A percentile compares a stretch with the other conserved stretches of the same genome.
Evolutionary conservation across 805 yeast genomes (phyloP).

Genomic region (Ogataea chonburiensis): DNA sequence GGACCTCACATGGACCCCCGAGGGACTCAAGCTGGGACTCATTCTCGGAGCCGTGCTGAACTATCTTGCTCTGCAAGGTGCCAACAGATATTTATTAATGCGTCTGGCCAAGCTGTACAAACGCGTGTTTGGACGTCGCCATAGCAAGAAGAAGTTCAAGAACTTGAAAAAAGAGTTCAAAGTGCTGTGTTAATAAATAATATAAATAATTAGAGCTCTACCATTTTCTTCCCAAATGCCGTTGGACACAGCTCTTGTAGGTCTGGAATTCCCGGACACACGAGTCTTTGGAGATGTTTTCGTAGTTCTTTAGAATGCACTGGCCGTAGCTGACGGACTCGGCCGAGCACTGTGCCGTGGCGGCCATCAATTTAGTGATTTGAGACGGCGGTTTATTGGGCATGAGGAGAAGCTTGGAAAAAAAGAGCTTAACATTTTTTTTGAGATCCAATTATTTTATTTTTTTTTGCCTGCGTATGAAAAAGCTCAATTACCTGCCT

Average conservation of each 20-base stretch:
- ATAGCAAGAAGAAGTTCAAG: constrained; percentile 39
- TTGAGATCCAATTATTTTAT: too few relatives aligned
- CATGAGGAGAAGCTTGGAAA: constrained; percentile 5
- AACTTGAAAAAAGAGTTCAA: constrained; percentile 33
- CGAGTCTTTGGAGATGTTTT: constrained; percentile 49
- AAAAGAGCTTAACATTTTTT: too few relatives aligned
- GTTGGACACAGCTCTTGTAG: constrained; percentile 51
- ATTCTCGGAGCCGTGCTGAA: constrained; percentile 47
- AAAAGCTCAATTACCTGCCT: constrained; percentile 31
- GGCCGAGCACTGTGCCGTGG: constrained; percentile 29
- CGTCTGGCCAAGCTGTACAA: constrained; percentile 41
- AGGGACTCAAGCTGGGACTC: constrained; percentile 51
- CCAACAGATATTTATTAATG: constrained; percentile 45
- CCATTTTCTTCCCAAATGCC: constrained; percentile 34
- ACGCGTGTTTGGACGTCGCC: constrained; percentile 31
- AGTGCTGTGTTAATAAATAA: constrained; percentile 13
- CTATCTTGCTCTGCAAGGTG: constrained; percentile 44
- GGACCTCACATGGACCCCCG: constrained; percentile 67
- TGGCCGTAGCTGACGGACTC: constrained; percentile 47
- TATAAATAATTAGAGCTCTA: constrained; percentile 9
- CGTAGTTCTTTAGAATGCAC: constrained; percentile 51
- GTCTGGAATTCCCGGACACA: constrained; percentile 50
- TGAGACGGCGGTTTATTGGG: constrained; percentile 29
- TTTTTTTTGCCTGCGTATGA: constrained; percentile 22
- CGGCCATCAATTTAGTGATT: constrained; percentile 33